phyloP scores from a whole-genome alignment of 768 basidiomycete species.

The Auriscalpium orientale region DNA sequence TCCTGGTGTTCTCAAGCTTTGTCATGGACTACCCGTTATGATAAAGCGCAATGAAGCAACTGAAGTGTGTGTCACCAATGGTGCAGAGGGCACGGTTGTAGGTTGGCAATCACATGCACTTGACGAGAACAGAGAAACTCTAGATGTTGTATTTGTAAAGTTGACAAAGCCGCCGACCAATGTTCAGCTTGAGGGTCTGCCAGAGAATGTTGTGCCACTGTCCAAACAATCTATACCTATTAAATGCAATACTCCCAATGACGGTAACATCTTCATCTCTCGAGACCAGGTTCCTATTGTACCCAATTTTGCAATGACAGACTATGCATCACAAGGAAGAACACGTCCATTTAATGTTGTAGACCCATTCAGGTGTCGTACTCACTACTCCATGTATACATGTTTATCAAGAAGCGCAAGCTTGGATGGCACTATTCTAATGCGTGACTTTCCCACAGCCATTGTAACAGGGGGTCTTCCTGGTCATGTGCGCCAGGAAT shows the following conservation, averaged over 20 bases:
- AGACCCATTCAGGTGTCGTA: slow-evolving; percentile 7
- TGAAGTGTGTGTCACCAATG: slow-evolving; percentile 20
- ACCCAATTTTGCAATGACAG: slow-evolving; percentile 20
- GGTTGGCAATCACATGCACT: slow-evolving; percentile 6
- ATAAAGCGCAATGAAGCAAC: slow-evolving; percentile 18
- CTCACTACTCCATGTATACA: slow-evolving; percentile 16
- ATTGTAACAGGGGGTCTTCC: slow-evolving; percentile 8
- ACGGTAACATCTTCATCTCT: neutral
- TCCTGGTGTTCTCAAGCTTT: slow-evolving; percentile 14
- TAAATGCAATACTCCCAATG: slow-evolving; percentile 5
- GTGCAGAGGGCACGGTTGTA: slow-evolving; percentile 15
- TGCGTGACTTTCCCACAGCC: slow-evolving; percentile 5
- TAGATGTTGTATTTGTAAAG: slow-evolving; percentile 12
- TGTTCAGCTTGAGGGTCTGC: slow-evolving; percentile 11
- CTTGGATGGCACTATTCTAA: slow-evolving; percentile 10
- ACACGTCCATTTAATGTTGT: slow-evolving; percentile 15
- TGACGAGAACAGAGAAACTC: neutral
- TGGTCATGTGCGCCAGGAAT: slow-evolving; percentile 13
- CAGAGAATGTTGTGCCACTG: slow-evolving; percentile 16
- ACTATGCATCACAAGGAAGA: slow-evolving; percentile 18
- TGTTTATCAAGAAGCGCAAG: slow-evolving; percentile 15
- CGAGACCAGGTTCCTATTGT: slow-evolving; percentile 13
- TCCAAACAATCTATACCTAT: neutral
- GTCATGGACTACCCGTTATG: slow-evolving; percentile 18
- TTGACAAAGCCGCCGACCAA: slow-evolving; percentile 2